A percentile compares a stretch with the other conserved stretches of the same genome.
These are phyloP conservation scores for Mucor sp. DNA, from an alignment of 371 early-diverging fungal species.

Conservation along the genomic window DNA sequence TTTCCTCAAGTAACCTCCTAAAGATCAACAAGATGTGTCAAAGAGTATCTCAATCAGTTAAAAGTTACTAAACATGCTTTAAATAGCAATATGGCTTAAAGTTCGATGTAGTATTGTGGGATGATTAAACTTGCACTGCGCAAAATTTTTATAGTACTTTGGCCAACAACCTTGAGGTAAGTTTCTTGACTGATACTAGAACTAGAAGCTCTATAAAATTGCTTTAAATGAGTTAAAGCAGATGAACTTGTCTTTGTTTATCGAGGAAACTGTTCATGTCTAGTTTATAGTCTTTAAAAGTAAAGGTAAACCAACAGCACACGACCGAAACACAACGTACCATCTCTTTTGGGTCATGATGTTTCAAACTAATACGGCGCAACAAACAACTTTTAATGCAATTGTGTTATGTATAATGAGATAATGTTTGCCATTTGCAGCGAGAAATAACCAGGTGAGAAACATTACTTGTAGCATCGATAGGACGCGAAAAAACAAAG, in stretches of 20 bases:
- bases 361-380: no score
- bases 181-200: no score
- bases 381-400: not conserved
- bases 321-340: not conserved
- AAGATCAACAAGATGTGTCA: not conserved
- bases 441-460: not conserved
- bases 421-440: not conserved
- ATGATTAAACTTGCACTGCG: not conserved
- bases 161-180: no score
- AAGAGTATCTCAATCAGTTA: not conserved
- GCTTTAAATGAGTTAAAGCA: no score
- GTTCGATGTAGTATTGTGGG: not conserved
- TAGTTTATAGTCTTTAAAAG: no score
- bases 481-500: not conserved
- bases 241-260: no score
- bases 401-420: not conserved
- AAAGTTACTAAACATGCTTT: not conserved
- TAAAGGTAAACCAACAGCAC: not conserved
- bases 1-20: not conserved
- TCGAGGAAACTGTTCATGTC: no score
- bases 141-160: no score
- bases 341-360: no score
- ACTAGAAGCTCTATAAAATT: no score
- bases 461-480: not conserved
- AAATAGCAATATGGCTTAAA: not conserved